Evolutionary conservation across 2,329 filamentous ascomycete species (phyloP), one percentile per base, ranked within the genome.

Genomic region (Ustilaginoidea virens): DNA sequence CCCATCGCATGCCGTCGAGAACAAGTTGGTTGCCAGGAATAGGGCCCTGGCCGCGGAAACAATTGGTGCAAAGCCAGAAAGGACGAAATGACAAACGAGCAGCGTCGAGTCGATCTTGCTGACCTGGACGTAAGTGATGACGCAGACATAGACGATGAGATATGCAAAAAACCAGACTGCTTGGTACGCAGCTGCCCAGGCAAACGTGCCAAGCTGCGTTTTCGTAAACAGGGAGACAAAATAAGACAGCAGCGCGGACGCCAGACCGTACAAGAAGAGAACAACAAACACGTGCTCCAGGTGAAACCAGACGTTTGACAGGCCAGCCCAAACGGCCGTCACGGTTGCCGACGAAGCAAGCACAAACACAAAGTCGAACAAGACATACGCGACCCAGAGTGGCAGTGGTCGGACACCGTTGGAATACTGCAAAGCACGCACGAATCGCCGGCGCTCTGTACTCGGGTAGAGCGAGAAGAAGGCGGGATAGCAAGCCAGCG

Each of bases 401-500:
- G 85, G 82, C 7, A 80, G 60, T 1, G 80, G 76, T 9, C 80
- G 66, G 17, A 93, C 83, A 26, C 86, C 86, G 45, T 93, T 94
- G 30, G 81, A 92, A 53, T 92, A 94, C 50, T 94, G 78, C 17
- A 94, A 60, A 11, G 80, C 79, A 29, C 86, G 71, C 15, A 94
- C 81, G 38, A 83, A 79, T 28, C 74, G 62, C 8, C 83, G 60
- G 16, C 83, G 68, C 51, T 94, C 86, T 17, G 80, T 61, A n/a
- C 82, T 92, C 0, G 83, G 81, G 45, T 94, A 94, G 4, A 94
- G 59, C 0, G 80, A 71, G 42, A 93, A 92, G 59, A 94, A 86
- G 10, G 78, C 82, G 1, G 86, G 83, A 42, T 79, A 90, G 1
- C 75, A 74, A 5, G 70, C 65, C 52, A 92, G 73, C 1, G 77